These are phyloP conservation scores for Eucalyptus marginata DNA, from an alignment of 345 rosid genomes.

Conservation along the genomic window DNA sequence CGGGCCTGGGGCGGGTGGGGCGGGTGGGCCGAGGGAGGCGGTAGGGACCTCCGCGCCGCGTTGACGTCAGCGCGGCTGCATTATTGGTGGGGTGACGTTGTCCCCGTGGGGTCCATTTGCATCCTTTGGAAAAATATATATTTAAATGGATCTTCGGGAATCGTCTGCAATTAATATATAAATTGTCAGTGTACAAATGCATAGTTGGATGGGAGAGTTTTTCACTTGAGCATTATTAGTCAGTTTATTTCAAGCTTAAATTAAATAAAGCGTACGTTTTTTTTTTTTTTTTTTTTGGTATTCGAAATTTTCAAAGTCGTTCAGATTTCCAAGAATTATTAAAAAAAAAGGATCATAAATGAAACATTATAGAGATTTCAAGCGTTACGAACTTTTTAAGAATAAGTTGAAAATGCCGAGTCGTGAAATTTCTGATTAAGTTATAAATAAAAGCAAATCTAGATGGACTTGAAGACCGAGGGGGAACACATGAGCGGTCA, in stretches of 20 bases:
- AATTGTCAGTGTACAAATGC: neutral
- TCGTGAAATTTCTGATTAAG: accelerated
- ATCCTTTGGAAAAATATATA: neutral
- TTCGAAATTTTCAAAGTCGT: neutral
- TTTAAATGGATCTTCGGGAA: neutral
- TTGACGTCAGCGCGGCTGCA: neutral
- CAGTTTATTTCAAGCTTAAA: neutral
- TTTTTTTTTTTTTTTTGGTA: neutral
- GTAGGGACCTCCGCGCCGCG: neutral
- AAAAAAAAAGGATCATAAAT: neutral
- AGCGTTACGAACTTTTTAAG: accelerated
- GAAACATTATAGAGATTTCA: neutral
- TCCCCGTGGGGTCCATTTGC: neutral
- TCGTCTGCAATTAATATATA: neutral
- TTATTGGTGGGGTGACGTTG: neutral
- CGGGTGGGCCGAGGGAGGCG: too few relatives aligned
- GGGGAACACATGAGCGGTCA: neutral
- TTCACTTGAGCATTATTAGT: neutral
- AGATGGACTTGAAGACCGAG: neutral
- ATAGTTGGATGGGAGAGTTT: neutral
- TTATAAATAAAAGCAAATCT: neutral
- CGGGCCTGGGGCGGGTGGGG: neutral
- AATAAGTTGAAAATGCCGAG: accelerated
- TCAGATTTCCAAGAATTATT: neutral
- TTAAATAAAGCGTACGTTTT: neutral